These are phyloP conservation scores for Niveomyces coronatus DNA, from an alignment of 2,329 filamentous ascomycete species.

Conservation along the genomic window DNA sequence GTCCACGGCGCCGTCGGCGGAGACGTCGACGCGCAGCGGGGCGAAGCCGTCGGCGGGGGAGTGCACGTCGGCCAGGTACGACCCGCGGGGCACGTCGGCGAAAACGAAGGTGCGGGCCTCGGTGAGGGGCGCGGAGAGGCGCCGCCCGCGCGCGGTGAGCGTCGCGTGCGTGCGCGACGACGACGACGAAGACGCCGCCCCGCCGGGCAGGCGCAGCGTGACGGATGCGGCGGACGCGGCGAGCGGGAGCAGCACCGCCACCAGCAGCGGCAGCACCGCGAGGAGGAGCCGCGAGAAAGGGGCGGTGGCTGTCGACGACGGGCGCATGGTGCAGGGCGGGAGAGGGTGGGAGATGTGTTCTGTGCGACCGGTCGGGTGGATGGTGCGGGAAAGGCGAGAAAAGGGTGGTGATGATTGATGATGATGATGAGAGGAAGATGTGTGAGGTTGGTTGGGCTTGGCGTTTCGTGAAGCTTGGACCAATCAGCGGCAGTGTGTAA, in stretches of 20 bases:
- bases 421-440: no score
- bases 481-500: no score
- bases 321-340: no score
- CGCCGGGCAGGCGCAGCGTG: constrained; percentile 36
- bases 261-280: constrained; percentile 20
- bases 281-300: constrained; percentile 21
- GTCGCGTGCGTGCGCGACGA: constrained; percentile 59
- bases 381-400: no score
- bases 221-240: constrained; percentile 25
- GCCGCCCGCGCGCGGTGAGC: constrained; percentile 31
- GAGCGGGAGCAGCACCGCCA: constrained; percentile 26
- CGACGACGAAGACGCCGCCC: constrained; percentile 42
- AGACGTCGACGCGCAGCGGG: constrained; percentile 70
- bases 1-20: constrained; percentile 34
- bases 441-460: no score
- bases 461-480: no score
- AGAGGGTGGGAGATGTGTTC: no score
- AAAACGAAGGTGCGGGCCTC: constrained; percentile 66
- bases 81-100: constrained; percentile 56
- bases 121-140: constrained; percentile 51
- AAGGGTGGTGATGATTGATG: no score
- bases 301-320: no score
- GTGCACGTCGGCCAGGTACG: constrained; percentile 76
- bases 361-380: no score
- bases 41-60: constrained; percentile 65